Percentiles rank a stretch among this genome's conserved stretches.
Evolutionary conservation across 2,329 filamentous ascomycete genomes (phyloP).

Genomic region (Aspergillus flavus): DNA sequence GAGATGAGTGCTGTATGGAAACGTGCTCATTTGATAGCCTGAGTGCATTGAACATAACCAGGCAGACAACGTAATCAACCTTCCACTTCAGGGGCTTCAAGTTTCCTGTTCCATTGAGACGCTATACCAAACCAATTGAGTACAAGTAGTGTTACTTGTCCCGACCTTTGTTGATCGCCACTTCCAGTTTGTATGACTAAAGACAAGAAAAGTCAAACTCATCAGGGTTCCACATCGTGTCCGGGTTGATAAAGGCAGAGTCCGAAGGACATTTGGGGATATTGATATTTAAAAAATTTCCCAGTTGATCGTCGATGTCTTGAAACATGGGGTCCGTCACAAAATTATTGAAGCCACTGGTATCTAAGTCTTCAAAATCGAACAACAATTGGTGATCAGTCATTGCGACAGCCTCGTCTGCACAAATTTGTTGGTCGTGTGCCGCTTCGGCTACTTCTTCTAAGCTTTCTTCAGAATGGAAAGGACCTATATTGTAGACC

Average conservation of each 20-base stretch:
- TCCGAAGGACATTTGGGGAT: constrained; percentile 13
- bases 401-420: background rate
- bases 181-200: background rate
- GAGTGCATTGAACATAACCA: too few relatives aligned
- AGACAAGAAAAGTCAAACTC: background rate
- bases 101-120: too few relatives aligned
- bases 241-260: constrained; percentile 10
- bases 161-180: too few relatives aligned
- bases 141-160: too few relatives aligned
- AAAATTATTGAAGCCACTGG: background rate
- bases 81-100: too few relatives aligned
- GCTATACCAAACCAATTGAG: too few relatives aligned
- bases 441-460: background rate
- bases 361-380: background rate
- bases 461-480: background rate
- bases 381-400: background rate
- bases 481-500: background rate
- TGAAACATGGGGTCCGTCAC: constrained; percentile 2
- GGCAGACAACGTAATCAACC: too few relatives aligned
- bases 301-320: constrained; percentile 17
- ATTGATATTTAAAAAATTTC: constrained; percentile 18
- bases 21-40: too few relatives aligned
- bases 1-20: too few relatives aligned
- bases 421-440: background rate
- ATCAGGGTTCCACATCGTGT: background rate